Percentiles rank a stretch among this genome's conserved stretches.
Conservation (phyloP, 805 yeast species). For the Yarrowia sp. region DNA sequence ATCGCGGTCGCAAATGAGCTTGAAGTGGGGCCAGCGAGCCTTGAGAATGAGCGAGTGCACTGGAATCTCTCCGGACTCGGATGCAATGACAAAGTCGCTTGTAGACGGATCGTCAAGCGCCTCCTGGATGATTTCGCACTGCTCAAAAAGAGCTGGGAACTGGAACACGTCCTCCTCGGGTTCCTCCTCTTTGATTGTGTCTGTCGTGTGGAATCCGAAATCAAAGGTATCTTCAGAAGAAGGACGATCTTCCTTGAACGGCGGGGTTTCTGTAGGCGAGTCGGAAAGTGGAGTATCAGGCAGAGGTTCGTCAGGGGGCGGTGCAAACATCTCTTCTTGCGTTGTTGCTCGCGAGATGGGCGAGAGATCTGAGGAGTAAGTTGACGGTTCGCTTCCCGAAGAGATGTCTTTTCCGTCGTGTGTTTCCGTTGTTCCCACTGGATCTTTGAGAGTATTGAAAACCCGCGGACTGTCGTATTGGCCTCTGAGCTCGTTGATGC, state of each 20-base stretch:
- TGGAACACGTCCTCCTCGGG: neutral
- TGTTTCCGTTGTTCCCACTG: neutral
- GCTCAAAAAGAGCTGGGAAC: neutral
- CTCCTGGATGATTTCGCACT: slow-evolving; percentile 1
- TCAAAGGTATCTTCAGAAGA: neutral
- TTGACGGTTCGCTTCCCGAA: neutral
- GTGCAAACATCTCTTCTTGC: neutral
- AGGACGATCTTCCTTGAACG: neutral
- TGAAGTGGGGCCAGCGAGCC: slow-evolving; percentile 7
- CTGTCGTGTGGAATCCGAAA: neutral
- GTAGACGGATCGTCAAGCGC: neutral
- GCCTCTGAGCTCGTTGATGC: neutral
- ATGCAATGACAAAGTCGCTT: neutral
- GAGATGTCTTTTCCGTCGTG: neutral
- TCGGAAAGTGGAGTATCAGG: neutral
- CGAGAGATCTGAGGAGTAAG: neutral
- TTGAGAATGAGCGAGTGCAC: neutral
- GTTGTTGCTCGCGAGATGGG: neutral
- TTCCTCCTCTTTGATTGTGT: neutral
- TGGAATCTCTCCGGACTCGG: neutral
- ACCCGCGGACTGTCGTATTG: neutral
- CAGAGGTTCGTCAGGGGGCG: neutral
- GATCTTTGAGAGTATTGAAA: neutral
- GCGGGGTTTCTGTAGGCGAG: neutral
- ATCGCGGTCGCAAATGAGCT: neutral